Percentiles rank a stretch among this genome's conserved stretches.
Evolutionary conservation across 2,329 filamentous ascomycete species (phyloP).

Genomic region (Epichloe aotearoae): DNA sequence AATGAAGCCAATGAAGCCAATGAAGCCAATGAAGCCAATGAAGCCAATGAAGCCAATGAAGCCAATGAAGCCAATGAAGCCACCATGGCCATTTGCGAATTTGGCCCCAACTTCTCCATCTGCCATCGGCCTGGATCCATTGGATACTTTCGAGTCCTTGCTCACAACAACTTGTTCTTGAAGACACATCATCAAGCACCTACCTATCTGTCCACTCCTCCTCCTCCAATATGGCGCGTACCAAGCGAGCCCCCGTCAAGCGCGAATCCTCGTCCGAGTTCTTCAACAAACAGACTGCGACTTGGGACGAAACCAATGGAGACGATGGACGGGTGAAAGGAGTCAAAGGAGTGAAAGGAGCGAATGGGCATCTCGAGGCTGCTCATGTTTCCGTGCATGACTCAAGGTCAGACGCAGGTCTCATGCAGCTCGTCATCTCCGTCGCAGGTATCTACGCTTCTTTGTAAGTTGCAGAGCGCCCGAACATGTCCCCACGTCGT

Average conservation of each 20-base stretch:
- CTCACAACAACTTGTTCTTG: too few species aligned
- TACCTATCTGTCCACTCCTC: neutral
- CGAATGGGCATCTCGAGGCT: neutral
- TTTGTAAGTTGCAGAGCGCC: constrained; percentile 49
- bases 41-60: constrained; percentile 6
- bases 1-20: constrained; percentile 6
- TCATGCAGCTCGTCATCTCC: constrained; percentile 68
- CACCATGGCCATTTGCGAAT: constrained; percentile 4
- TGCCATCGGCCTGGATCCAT: constrained; percentile 1
- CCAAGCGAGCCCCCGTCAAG: constrained; percentile 55
- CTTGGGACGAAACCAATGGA: constrained; percentile 21
- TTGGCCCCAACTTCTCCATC: neutral
- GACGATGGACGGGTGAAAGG: constrained; percentile 11
- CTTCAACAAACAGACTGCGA: constrained; percentile 34
- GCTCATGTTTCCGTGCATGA: neutral
- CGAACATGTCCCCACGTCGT: neutral
- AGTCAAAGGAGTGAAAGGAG: neutral
- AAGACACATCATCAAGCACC: neutral
- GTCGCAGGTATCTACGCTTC: constrained; percentile 94
- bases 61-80: constrained; percentile 6
- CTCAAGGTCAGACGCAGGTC: constrained; percentile 39
- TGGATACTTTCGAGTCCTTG: neutral
- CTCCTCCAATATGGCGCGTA: constrained; percentile 47
- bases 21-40: constrained; percentile 5
- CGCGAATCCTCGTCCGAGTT: constrained; percentile 56